Percentiles rank a stretch among this genome's conserved stretches.
Conservation (phyloP, 306 rosid genomes). For the Castanea crenata region DNA sequence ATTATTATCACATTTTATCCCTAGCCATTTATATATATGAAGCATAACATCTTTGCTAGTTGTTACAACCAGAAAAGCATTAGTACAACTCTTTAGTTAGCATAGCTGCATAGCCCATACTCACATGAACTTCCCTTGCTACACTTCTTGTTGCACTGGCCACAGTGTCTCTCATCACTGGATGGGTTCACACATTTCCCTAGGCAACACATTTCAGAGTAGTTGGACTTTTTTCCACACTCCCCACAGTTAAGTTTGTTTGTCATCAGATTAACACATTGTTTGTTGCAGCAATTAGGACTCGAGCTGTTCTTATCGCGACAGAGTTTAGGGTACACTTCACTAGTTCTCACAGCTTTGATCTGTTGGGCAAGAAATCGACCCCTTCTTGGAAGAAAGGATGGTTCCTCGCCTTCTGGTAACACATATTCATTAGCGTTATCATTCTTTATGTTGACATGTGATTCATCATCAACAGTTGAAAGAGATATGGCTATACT, state of each 20-base stretch:
- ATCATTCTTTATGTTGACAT: not conserved
- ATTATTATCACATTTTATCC: too few species aligned
- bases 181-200: conserved; percentile 56
- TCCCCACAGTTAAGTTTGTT: conserved; percentile 53
- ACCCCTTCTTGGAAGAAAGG: conserved; percentile 22
- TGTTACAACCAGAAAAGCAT: not conserved
- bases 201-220: conserved; percentile 45
- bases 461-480: not conserved
- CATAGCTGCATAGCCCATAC: conserved; percentile 66
- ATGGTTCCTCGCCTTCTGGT: not conserved
- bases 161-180: not conserved
- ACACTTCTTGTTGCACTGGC: conserved; percentile 38
- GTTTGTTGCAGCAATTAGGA: conserved; percentile 49
- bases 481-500: conserved; percentile 36
- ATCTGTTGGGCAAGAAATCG: conserved; percentile 30
- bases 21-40: too few species aligned
- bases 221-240: conserved; percentile 64
- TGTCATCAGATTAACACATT: conserved; percentile 37
- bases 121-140: conserved; percentile 30
- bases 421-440: too few species aligned
- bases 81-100: conserved; percentile 11
- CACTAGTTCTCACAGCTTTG: conserved; percentile 28
- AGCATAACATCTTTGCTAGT: not conserved
- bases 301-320: conserved; percentile 34
- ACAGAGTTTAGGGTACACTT: conserved; percentile 42